A percentile compares a stretch with the other conserved stretches of the same genome.
phyloP scores from a whole-genome alignment of 2,329 filamentous ascomycete species.

The Pyrenochaeta sp. region DNA sequence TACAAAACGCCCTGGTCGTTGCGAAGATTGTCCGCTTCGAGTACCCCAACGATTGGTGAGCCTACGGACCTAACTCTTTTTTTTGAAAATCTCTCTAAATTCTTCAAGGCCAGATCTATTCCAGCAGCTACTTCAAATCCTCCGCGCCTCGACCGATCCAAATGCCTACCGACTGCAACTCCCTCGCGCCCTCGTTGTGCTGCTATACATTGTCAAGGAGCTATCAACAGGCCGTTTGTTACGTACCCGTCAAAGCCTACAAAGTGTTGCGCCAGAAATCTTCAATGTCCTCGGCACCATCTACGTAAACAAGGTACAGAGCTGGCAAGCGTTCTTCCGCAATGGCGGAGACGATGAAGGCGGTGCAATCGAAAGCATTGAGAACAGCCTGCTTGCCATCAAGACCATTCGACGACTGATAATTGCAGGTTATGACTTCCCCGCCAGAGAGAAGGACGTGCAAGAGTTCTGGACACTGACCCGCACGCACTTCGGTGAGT shows the following conservation, averaged over 20 bases:
- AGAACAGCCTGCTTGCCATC: constrained; percentile 79
- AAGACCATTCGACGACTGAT: constrained; percentile 83
- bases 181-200: constrained; percentile 74
- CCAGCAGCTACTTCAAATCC: constrained; percentile 57
- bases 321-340: constrained; percentile 71
- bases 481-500: constrained; percentile 76
- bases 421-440: constrained; percentile 82
- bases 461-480: constrained; percentile 82
- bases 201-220: constrained; percentile 91
- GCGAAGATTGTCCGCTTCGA: constrained; percentile 91
- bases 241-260: constrained; percentile 77
- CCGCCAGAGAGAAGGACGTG: constrained; percentile 79
- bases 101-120: constrained; percentile 49
- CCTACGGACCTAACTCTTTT: background rate
- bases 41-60: constrained; percentile 83
- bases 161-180: constrained; percentile 71
- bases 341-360: constrained; percentile 67
- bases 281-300: constrained; percentile 81
- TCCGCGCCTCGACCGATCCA: constrained; percentile 64
- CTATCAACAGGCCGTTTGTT: constrained; percentile 80
- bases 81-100: constrained; percentile 16
- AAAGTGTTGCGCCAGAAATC: constrained; percentile 81
- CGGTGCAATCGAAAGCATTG: constrained; percentile 69
- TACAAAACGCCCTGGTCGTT: constrained; percentile 87
- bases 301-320: constrained; percentile 75